Evolutionary conservation across 2,329 filamentous ascomycete species (phyloP).

Genomic region (Fusarium dlaminii): DNA sequence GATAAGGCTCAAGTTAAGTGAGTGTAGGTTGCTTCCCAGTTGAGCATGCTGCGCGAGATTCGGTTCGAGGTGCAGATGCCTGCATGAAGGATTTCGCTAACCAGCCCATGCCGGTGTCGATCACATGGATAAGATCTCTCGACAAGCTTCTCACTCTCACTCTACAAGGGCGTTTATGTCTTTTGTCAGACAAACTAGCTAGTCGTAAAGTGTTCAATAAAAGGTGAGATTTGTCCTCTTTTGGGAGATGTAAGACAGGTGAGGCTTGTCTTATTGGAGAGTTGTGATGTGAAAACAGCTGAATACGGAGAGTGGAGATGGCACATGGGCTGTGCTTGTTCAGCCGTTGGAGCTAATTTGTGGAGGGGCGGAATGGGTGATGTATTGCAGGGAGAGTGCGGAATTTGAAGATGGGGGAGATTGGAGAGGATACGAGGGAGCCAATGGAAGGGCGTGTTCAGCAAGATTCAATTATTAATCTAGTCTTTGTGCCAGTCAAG

Average conservation of each 20-base stretch:
- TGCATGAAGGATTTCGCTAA: constrained; percentile 16
- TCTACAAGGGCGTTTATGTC: not conserved
- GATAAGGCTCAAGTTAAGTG: not conserved
- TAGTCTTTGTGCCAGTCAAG: not conserved
- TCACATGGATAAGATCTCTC: not conserved
- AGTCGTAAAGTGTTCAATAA: not conserved
- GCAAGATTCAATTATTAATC: not conserved
- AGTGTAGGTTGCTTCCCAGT: too few species aligned
- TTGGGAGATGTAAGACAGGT: not conserved
- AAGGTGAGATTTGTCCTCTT: not conserved
- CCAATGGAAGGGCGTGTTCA: not conserved
- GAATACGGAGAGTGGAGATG: constrained; percentile 18
- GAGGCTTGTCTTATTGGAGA: not conserved
- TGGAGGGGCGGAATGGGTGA: constrained; percentile 12
- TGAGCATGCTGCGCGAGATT: constrained; percentile 30
- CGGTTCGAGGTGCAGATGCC: not conserved
- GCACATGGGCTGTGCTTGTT: constrained; percentile 18
- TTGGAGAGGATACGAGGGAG: not conserved
- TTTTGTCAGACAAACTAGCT: not conserved
- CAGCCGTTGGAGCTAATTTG: constrained; percentile 22
- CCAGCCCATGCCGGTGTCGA: constrained; percentile 5
- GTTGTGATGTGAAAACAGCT: not conserved
- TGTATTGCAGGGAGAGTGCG: not conserved
- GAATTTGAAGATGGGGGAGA: constrained; percentile 1
- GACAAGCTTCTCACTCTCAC: not conserved